Base-by-base conservation (phyloP, 495 filamentous ascomycete species). In the Endocarpon pusillum region DNA sequence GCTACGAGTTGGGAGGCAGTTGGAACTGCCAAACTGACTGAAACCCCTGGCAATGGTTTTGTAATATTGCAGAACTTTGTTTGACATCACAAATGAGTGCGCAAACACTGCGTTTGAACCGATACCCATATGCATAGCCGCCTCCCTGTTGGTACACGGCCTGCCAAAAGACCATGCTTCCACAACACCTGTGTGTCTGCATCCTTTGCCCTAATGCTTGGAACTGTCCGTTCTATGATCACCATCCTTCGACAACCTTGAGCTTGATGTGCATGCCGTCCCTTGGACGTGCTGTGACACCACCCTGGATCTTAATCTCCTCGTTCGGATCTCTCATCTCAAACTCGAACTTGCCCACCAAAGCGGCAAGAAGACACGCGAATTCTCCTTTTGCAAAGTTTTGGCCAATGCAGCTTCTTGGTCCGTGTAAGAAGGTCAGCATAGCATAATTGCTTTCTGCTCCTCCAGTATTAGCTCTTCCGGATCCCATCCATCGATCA, bases 341-440 rank as follows among this genome's bases (percentile, higher is more conserved):
- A 43, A 83, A 69, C 42, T 75, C 61, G 16, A 67, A 91, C 25
- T 67, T 61, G 10, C 82, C 82, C 14, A 87, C 71, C 55, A 74
- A 64, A 3, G 68, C 65, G 33, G 83, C 86, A 32, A 97, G 39
- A 42, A 94, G 54, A 46, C 73, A 82, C 5, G 78, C 80, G 50
- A 91, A 80, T 61, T 94, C 89, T 0, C 72, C 62, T 53, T 73
- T 78, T 0, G 85, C 79, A 55, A 97, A 97, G 2, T 63, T 62
- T 51, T 71, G 62, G 14, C 84, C 84, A 26, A 94, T 84, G 45
- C 84, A 94, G 22, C 74, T 68, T 12, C 82, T 60, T 2, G 84
- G 82, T 0, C 85, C 85, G 39, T 83, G 71, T 32, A 80, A 69
- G 51, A 94, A 94, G 0, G 83, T 85, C 43, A 92, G 67, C 36